These are phyloP conservation scores for Conidiobolus incongruus DNA, from an alignment of 371 early-diverging fungal genomes.

Conservation along the genomic window DNA sequence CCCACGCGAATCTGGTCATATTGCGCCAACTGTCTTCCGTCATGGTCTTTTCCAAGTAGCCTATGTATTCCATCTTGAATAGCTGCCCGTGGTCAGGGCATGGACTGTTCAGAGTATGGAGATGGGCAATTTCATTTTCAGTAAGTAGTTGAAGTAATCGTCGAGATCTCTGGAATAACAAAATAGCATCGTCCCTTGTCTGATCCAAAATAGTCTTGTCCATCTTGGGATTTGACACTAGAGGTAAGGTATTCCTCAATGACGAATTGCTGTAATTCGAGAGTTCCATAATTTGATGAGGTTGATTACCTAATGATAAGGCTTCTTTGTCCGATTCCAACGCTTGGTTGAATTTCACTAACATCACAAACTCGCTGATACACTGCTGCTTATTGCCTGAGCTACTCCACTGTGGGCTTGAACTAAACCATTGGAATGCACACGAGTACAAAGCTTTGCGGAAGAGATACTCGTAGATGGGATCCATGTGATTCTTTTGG, in stretches of 20 bases:
- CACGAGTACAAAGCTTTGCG: constrained; percentile 29
- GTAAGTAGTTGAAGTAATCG: constrained; percentile 50
- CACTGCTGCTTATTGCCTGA: constrained; percentile 40
- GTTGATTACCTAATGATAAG: constrained; percentile 7
- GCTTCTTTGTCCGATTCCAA: constrained; percentile 38
- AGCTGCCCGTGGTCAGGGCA: constrained; percentile 20
- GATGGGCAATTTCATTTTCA: constrained; percentile 65
- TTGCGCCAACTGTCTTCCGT: constrained; percentile 51
- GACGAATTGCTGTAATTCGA: too few relatives aligned
- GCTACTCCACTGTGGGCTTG: constrained; percentile 40
- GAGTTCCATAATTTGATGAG: neutral
- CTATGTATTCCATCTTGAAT: constrained; percentile 13
- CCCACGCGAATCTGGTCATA: constrained; percentile 61
- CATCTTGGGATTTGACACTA: neutral
- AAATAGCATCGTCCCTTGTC: constrained; percentile 8
- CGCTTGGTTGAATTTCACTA: constrained; percentile 36
- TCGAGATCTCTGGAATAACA: constrained; percentile 15
- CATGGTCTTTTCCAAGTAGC: constrained; percentile 19
- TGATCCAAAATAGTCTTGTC: neutral
- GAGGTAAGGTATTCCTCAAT: neutral
- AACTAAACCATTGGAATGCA: constrained; percentile 52
- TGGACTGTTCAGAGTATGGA: constrained; percentile 65
- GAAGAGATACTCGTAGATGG: constrained; percentile 33
- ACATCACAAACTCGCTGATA: constrained; percentile 33
- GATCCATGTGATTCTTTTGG: constrained; percentile 37